Base-by-base conservation (phyloP, 495 filamentous ascomycete species). In the Lophiostoma macrostomum region DNA sequence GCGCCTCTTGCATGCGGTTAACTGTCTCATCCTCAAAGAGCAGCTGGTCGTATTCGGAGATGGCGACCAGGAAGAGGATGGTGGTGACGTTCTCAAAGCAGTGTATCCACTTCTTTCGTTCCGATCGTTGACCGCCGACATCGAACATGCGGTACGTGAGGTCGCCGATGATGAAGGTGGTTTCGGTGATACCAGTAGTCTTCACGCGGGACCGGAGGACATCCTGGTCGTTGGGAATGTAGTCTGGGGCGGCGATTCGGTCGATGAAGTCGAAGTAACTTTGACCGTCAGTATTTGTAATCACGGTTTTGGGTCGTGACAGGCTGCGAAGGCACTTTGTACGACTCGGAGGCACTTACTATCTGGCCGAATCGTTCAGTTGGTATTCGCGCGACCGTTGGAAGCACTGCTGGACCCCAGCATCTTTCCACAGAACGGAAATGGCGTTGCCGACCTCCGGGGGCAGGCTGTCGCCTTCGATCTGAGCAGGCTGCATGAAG, bases 41-140 rank as follows among this genome's bases (percentile, higher is more conserved):
- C 62, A 91, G 91, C 70, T 98, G 93, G 67, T 98, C 93, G 66
- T 97, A 98, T 30, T 91, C 93, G 52, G 90, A 95, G 58, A 98
- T 85, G 28, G 93, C 93, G 41, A 95, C 93, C 64, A 98, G 80
- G 72, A 98, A 98, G 37, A 98, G 76, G 30, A 98, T 75, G 66
- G 86, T 87, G 50, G 89, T 91, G 56, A 98, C 93, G 63, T 95
- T 95, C 65, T 98, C 93, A 68, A 98, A 98, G 72, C 93, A 96
- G 67, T 98, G 93, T 59, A 98, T 96, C 93, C 93, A 98, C 72
- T 98, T 98, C 80, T 98, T 98, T 44, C 93, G 85, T 63, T 98
- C 93, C 19, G 94, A 97, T 60, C 93, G 77, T 70, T 98, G 93
- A 44, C 93, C 93, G 62, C 93, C 93, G 52, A 98, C 93, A 64